These are phyloP conservation scores for Ilex asprella DNA, from an alignment of 257 asterid species.

Conservation along the genomic window DNA sequence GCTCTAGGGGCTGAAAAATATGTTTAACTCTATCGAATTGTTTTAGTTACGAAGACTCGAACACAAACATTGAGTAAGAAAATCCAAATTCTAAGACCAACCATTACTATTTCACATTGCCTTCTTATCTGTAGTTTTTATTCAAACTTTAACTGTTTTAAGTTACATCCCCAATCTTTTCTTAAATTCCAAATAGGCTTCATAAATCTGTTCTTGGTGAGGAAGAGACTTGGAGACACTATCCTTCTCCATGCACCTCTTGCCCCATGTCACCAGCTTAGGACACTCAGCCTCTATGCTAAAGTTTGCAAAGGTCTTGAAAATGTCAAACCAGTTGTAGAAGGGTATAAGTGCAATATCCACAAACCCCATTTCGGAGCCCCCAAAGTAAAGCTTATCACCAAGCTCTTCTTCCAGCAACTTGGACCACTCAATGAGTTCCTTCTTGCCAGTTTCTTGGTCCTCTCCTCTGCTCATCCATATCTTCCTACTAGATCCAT, in stretches of 20 bases:
- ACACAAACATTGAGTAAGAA: no score
- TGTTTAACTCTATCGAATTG: no score
- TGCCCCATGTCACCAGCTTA: neutral
- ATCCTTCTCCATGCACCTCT: neutral
- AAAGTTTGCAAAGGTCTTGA: neutral
- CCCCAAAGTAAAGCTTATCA: neutral
- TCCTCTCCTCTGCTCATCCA: neutral
- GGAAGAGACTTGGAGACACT: neutral
- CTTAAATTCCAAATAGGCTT: neutral
- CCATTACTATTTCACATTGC: no score
- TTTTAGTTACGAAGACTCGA: no score
- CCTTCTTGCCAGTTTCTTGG: neutral
- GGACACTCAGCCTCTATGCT: neutral
- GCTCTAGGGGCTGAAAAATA: no score
- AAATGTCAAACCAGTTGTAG: neutral
- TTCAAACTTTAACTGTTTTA: neutral
- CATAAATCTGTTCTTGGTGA: neutral
- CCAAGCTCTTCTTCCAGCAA: neutral
- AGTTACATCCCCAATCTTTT: neutral
- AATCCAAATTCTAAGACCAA: no score
- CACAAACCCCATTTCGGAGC: neutral
- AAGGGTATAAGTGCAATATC: neutral
- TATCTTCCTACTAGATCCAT: neutral
- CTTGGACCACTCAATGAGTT: neutral
- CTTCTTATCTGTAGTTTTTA: neutral